Percentiles rank a stretch among this genome's conserved stretches.
These are phyloP conservation scores for Globisporangium echinulatum DNA, from an alignment of 352 stramenopile species.

Conservation along the genomic window DNA sequence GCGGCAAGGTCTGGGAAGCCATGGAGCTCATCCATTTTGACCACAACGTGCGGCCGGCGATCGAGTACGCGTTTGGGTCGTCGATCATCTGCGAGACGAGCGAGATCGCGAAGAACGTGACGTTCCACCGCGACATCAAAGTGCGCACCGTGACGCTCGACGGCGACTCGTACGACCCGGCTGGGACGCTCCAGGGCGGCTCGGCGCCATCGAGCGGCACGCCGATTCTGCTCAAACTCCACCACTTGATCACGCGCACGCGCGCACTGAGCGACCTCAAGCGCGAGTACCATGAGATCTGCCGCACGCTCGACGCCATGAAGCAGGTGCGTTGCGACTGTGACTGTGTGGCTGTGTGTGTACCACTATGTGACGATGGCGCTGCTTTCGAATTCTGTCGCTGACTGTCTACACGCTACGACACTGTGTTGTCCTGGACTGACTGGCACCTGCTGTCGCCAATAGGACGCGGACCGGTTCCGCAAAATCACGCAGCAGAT, in stretches of 20 bases:
- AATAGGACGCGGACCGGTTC: slow-evolving; percentile 62
- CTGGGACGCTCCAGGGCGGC: slow-evolving; percentile 93
- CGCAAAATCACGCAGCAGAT: slow-evolving; percentile 69
- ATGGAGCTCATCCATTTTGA: slow-evolving; percentile 97
- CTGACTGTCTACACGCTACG: not conserved
- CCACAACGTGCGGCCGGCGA: slow-evolving; percentile 90
- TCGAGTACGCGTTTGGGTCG: slow-evolving; percentile 98
- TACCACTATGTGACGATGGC: not conserved
- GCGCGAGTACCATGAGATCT: slow-evolving; percentile 59
- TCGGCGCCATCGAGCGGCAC: slow-evolving; percentile 72
- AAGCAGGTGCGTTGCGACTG: slow-evolving; percentile 33
- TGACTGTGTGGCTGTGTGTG: not conserved
- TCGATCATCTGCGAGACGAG: slow-evolving; percentile 97
- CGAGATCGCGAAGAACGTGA: slow-evolving; percentile 85
- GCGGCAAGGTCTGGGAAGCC: slow-evolving; percentile 88
- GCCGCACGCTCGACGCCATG: slow-evolving; percentile 54
- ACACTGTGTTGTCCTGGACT: too few relatives aligned
- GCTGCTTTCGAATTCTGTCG: not conserved
- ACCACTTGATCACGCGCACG: slow-evolving; percentile 70
- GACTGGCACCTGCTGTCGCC: not conserved
- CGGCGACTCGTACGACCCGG: slow-evolving; percentile 97
- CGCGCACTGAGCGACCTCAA: slow-evolving; percentile 60
- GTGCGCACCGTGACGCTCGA: slow-evolving; percentile 96
- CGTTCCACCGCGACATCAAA: slow-evolving; percentile 90
- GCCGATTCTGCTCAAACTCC: slow-evolving; percentile 76